These are phyloP conservation scores for Xerocomus spinulosus DNA, from an alignment of 768 basidiomycete genomes.

Conservation along the genomic window DNA sequence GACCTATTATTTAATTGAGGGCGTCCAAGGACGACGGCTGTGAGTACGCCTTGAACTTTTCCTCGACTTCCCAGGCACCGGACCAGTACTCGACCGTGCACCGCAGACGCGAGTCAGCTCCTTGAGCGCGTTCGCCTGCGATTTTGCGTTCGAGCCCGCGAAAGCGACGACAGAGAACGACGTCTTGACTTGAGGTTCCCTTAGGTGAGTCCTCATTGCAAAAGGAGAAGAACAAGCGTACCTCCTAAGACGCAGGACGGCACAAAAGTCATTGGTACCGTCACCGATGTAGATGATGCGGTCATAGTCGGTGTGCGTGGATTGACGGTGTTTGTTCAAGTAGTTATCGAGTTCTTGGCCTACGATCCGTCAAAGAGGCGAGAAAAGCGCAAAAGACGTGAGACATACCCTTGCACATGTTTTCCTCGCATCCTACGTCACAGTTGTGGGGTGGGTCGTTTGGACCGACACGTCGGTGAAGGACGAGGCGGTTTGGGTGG, in stretches of 20 bases:
- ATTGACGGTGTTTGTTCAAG: slow-evolving; percentile 42
- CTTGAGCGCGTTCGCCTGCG: slow-evolving; percentile 47
- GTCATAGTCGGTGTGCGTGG: slow-evolving; percentile 58
- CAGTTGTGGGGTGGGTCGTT: slow-evolving; percentile 77
- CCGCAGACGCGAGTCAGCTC: slow-evolving; percentile 56
- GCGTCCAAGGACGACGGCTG: slow-evolving; percentile 1
- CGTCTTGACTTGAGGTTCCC: slow-evolving; percentile 58
- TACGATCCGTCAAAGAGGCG: slow-evolving; percentile 22
- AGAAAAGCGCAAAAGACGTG: neutral
- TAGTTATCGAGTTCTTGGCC: slow-evolving; percentile 92
- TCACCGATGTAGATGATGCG: slow-evolving; percentile 90
- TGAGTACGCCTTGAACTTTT: slow-evolving; percentile 47
- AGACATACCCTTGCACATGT: slow-evolving; percentile 92
- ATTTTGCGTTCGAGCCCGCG: slow-evolving; percentile 81
- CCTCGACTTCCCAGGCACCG: slow-evolving; percentile 96
- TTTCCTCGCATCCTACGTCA: slow-evolving; percentile 82
- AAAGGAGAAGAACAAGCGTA: slow-evolving; percentile 25
- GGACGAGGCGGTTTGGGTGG: slow-evolving; percentile 58
- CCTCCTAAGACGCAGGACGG: slow-evolving; percentile 75
- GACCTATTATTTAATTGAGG: neutral
- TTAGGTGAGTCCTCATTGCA: neutral
- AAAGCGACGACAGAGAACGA: slow-evolving; percentile 72
- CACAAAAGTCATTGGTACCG: slow-evolving; percentile 94
- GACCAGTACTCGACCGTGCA: slow-evolving; percentile 81
- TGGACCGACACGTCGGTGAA: slow-evolving; percentile 74